Evolutionary conservation across 371 early-diverging fungal species (phyloP).

Genomic region (Catenaria anguillulae): DNA sequence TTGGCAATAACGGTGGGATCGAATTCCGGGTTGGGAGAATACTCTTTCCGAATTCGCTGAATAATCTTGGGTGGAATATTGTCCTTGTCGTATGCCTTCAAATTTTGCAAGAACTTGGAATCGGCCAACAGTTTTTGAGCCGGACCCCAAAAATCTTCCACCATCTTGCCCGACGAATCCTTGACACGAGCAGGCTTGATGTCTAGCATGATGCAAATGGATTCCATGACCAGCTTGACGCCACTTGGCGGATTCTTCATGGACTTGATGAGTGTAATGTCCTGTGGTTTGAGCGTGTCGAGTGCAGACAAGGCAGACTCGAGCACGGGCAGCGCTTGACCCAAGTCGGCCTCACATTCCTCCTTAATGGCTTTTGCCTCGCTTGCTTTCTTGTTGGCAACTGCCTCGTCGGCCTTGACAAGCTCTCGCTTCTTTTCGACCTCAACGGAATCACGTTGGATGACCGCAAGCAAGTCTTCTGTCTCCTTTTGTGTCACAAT

Average conservation of each 20-base stretch:
- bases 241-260: conserved; percentile 50
- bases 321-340: conserved; percentile 40
- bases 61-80: conserved; percentile 31
- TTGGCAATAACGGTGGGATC: conserved; percentile 40
- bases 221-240: conserved; percentile 47
- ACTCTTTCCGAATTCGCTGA: conserved; percentile 28
- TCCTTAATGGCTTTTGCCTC: conserved; percentile 42
- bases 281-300: conserved; percentile 38
- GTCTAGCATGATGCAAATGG: conserved; percentile 41
- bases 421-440: conserved; percentile 35
- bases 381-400: conserved; percentile 37
- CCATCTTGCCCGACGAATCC: conserved; percentile 40
- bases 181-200: conserved; percentile 40
- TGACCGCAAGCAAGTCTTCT: conserved; percentile 36
- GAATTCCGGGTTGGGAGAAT: conserved; percentile 39
- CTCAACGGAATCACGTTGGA: conserved; percentile 34
- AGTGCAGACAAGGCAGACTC: conserved; percentile 39
- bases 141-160: conserved; percentile 46
- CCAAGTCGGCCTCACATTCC: conserved; percentile 37
- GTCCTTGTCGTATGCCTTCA: conserved; percentile 41
- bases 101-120: conserved; percentile 33
- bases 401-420: conserved; percentile 29
- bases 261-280: conserved; percentile 42
- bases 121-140: conserved; percentile 34
- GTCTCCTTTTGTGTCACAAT: conserved; percentile 39